phyloP scores from a whole-genome alignment of 1,284 basidiomycete species.

The Anthracocystis walkeri region DNA sequence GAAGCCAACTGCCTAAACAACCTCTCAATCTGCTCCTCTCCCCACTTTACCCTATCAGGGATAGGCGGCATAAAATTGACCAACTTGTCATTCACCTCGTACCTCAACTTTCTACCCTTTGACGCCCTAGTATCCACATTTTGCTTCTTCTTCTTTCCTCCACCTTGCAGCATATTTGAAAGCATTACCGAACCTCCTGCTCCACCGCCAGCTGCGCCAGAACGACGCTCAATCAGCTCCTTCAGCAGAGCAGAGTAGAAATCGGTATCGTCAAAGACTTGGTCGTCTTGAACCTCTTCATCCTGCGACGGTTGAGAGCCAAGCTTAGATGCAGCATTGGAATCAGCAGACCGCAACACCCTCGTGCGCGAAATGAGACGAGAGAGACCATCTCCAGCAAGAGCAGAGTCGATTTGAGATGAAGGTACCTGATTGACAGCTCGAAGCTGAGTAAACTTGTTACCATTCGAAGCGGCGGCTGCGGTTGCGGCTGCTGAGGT shows the following conservation, averaged over 20 bases:
- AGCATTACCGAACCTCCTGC: constrained; percentile 25
- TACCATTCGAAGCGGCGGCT: constrained; percentile 29
- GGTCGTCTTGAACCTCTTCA: constrained; percentile 25
- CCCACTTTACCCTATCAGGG: constrained; percentile 47
- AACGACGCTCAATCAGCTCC: constrained; percentile 63
- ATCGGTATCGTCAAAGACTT: constrained; percentile 68
- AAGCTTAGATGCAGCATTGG: constrained; percentile 27
- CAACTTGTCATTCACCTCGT: constrained; percentile 66
- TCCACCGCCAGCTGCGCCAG: constrained; percentile 12
- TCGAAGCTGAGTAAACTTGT: constrained; percentile 51
- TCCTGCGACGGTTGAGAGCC: constrained; percentile 3
- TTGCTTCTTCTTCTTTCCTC: constrained; percentile 50
- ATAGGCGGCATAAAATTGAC: constrained; percentile 69
- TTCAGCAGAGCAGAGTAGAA: constrained; percentile 65
- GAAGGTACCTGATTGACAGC: constrained; percentile 60
- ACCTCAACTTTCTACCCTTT: constrained; percentile 65
- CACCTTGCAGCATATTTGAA: constrained; percentile 9
- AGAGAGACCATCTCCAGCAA: constrained; percentile 55
- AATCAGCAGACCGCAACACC: constrained; percentile 49
- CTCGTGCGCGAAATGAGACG: constrained; percentile 61
- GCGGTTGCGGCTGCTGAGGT: constrained; percentile 44
- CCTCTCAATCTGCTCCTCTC: constrained; percentile 57
- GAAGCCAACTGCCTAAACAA: constrained; percentile 59
- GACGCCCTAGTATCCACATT: constrained; percentile 62
- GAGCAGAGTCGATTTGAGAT: constrained; percentile 56